phyloP scores from a whole-genome alignment of 768 basidiomycete genomes.

The Stropharia rugosoannulata region DNA sequence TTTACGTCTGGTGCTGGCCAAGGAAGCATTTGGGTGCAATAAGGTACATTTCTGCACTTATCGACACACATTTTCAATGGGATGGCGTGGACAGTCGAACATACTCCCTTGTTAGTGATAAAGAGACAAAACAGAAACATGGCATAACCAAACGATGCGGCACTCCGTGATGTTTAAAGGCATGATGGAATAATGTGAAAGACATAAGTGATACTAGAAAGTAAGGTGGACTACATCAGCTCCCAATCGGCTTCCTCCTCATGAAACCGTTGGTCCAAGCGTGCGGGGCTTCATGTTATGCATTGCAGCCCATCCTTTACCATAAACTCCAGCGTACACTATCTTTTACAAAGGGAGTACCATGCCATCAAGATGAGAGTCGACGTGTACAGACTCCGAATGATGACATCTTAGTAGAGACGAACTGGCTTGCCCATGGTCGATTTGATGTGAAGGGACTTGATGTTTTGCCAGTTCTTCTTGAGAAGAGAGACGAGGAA shows the following conservation, averaged over 20 bases:
- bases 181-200: conserved; percentile 2
- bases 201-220: background rate
- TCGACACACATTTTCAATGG: no score
- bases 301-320: conserved; percentile 53
- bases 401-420: conserved; percentile 61
- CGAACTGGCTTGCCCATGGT: conserved; percentile 99
- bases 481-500: conserved; percentile 98
- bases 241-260: conserved; percentile 84
- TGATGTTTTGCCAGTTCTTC: conserved; percentile 99
- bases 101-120: background rate
- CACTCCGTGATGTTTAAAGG: background rate
- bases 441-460: conserved; percentile 96
- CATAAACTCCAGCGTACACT: conserved; percentile 20
- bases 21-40: no score
- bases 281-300: conserved; percentile 97
- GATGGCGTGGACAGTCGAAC: no score
- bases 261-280: conserved; percentile 92
- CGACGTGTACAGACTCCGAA: background rate
- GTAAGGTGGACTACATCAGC: conserved; percentile 52
- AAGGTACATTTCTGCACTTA: no score
- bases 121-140: background rate
- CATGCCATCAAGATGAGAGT: background rate
- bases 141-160: background rate
- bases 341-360: background rate
- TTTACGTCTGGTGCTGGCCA: no score